Percentiles rank a stretch among this genome's conserved stretches.
Evolutionary conservation across 192 early-diverging fungal species (phyloP).

Genomic region (Allomyces arbusculus): DNA sequence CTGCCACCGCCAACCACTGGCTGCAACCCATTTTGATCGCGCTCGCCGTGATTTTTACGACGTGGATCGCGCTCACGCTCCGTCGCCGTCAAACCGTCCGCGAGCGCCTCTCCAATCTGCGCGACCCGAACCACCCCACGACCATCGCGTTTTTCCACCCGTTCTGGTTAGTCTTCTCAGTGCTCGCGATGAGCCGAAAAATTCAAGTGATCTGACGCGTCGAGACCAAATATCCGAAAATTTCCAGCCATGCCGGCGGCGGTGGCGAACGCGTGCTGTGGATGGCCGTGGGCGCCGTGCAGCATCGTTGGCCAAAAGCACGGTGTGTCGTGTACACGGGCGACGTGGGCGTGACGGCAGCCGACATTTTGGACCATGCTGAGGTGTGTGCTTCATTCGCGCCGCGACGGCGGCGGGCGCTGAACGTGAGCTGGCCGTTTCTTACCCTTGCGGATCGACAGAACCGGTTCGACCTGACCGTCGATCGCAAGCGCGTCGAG

Average conservation of each 20-base stretch:
- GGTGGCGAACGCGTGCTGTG: slow-evolving; percentile 96
- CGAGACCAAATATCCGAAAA: slow-evolving; percentile 1
- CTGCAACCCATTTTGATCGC: too few relatives aligned
- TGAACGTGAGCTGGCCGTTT: too few relatives aligned
- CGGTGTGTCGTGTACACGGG: slow-evolving; percentile 67
- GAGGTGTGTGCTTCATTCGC: slow-evolving; percentile 15
- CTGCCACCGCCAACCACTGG: too few relatives aligned
- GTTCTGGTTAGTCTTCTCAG: slow-evolving; percentile 34
- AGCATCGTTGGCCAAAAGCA: slow-evolving; percentile 41
- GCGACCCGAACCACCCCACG: slow-evolving; percentile 10
- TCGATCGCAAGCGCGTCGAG: slow-evolving; percentile 28
- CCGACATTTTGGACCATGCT: slow-evolving; percentile 38
- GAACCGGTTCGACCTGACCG: slow-evolving; percentile 45
- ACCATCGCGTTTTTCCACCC: slow-evolving; percentile 83
- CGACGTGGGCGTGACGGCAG: slow-evolving; percentile 25
- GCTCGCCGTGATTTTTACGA: too few relatives aligned
- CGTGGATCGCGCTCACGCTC: too few relatives aligned
- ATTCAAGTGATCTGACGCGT: not conserved
- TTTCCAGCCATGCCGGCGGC: slow-evolving; percentile 56
- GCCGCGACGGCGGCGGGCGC: not conserved
- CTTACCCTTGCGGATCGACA: slow-evolving; percentile 1
- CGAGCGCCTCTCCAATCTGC: too few relatives aligned
- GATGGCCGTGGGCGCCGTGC: slow-evolving; percentile 64
- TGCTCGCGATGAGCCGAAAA: not conserved
- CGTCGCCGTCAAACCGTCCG: too few relatives aligned